These are phyloP conservation scores for Apiospora saccharicola DNA, from an alignment of 2,329 filamentous ascomycete genomes.

Conservation along the genomic window DNA sequence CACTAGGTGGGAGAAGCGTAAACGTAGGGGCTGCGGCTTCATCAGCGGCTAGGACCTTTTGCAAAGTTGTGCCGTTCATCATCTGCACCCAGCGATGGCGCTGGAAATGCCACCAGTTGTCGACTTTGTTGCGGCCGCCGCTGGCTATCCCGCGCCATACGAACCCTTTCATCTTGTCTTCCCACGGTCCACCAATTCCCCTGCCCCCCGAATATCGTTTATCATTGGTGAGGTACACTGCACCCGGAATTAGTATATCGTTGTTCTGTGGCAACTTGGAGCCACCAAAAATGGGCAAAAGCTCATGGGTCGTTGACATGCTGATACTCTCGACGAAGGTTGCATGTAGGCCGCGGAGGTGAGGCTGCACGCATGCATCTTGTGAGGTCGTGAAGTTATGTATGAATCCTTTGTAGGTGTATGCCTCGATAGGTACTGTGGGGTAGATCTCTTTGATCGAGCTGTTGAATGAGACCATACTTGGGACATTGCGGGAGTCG, in stretches of 20 bases:
- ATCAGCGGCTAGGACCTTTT: conserved; percentile 50
- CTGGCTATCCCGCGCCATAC: conserved; percentile 72
- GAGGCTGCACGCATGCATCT: conserved; percentile 67
- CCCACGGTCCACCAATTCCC: conserved; percentile 62
- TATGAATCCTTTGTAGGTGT: conserved; percentile 56
- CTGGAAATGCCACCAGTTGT: conserved; percentile 70
- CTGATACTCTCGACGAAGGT: conserved; percentile 63
- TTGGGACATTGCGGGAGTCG: conserved; percentile 48
- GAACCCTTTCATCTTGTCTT: conserved; percentile 59
- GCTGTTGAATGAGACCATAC: conserved; percentile 26
- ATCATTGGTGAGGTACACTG: conserved; percentile 67
- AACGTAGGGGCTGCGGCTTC: conserved; percentile 52
- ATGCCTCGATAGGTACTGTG: conserved; percentile 43
- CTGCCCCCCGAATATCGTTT: conserved; percentile 63
- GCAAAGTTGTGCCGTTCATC: conserved; percentile 67
- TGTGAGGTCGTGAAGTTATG: conserved; percentile 65
- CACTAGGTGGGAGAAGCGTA: conserved; percentile 52
- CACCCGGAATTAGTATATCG: conserved; percentile 69
- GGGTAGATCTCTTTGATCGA: conserved; percentile 41
- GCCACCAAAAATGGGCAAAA: conserved; percentile 68
- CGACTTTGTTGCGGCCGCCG: conserved; percentile 56
- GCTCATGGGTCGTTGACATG: conserved; percentile 58
- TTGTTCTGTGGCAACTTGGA: conserved; percentile 69
- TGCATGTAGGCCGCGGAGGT: conserved; percentile 59
- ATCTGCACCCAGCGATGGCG: conserved; percentile 73